These are phyloP conservation scores for Noccaea caerulescens DNA, from an alignment of 345 rosid genomes.

Conservation along the genomic window DNA sequence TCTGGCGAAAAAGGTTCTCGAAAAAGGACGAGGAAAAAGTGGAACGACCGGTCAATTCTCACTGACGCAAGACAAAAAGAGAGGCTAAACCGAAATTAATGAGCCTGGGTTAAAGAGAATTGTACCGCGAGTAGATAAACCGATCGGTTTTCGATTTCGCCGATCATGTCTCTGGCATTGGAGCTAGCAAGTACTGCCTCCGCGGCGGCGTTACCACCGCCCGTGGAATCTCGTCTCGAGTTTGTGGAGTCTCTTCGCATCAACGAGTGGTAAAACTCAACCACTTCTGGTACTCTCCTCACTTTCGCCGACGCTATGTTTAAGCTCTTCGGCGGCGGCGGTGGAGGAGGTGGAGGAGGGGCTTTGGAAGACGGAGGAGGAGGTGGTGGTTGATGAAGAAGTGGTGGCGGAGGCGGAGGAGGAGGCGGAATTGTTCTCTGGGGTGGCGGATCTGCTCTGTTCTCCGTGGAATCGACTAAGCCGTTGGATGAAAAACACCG, in stretches of 20 bases:
- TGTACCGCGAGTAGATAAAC: conserved; percentile 81
- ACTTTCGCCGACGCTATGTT: conserved; percentile 64
- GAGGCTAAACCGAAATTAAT: conserved; percentile 24
- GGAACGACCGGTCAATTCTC: conserved; percentile 44
- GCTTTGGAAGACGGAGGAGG: conserved; percentile 36
- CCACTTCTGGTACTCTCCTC: conserved; percentile 91
- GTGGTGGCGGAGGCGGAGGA: conserved; percentile 47
- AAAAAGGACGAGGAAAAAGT: conserved; percentile 29
- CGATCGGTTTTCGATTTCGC: conserved; percentile 98
- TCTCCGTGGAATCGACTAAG: conserved; percentile 38
- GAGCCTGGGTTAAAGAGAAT: conserved; percentile 37
- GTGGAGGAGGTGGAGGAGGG: conserved; percentile 76
- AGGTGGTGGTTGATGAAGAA: conserved; percentile 31
- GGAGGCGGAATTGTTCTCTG: conserved; percentile 46
- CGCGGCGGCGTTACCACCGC: conserved; percentile 45
- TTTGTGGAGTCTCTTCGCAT: conserved; percentile 87
- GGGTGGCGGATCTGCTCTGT: conserved; percentile 28
- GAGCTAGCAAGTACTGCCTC: conserved; percentile 55
- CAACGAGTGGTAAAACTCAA: conserved; percentile 93
- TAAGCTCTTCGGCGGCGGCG: conserved; percentile 54
- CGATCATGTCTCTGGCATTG: conserved; percentile 92
- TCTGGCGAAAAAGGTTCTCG: not conserved
- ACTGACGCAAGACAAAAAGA: conserved; percentile 23
- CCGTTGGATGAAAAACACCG: conserved; percentile 41
- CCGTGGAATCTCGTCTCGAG: conserved; percentile 70